These are phyloP conservation scores for Xylaria sp. DNA, from an alignment of 2,329 filamentous ascomycete species.

Conservation along the genomic window DNA sequence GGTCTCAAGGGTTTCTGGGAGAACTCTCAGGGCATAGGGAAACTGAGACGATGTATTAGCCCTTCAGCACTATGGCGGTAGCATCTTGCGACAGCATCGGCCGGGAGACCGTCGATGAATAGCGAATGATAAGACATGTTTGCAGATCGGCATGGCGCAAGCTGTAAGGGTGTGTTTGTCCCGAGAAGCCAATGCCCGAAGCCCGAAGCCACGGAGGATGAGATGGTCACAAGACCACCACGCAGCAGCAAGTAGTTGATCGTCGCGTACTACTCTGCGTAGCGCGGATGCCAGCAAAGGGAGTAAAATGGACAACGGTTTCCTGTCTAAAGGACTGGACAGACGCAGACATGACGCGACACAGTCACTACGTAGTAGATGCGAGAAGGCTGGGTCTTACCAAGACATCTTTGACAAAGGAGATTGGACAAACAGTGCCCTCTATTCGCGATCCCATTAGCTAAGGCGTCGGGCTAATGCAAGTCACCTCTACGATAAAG, in stretches of 20 bases:
- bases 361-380: slow-evolving; percentile 20
- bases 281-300: slow-evolving; percentile 37
- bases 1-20: slow-evolving; percentile 71
- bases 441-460: slow-evolving; percentile 65
- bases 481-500: slow-evolving; percentile 42
- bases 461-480: slow-evolving; percentile 54
- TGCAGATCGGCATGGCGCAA: slow-evolving; percentile 29
- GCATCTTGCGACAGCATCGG: slow-evolving; percentile 20
- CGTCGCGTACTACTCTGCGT: slow-evolving; percentile 36
- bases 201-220: slow-evolving; percentile 32
- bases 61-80: not conserved
- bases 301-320: slow-evolving; percentile 21
- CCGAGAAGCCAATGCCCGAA: slow-evolving; percentile 34
- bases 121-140: slow-evolving; percentile 31
- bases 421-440: slow-evolving; percentile 85
- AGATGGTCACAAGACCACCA: slow-evolving; percentile 36
- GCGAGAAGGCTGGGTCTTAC: slow-evolving; percentile 63
- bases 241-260: slow-evolving; percentile 38
- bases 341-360: slow-evolving; percentile 15
- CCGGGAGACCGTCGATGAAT: slow-evolving; percentile 14
- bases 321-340: not conserved
- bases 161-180: slow-evolving; percentile 21
- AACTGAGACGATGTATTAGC: slow-evolving; percentile 64
- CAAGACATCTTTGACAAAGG: slow-evolving; percentile 84
- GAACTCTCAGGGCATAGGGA: slow-evolving; percentile 76